A percentile compares a stretch with the other conserved stretches of the same genome.
phyloP scores from a whole-genome alignment of 1,139 yeast species.

The Debaryomyces sp. region DNA sequence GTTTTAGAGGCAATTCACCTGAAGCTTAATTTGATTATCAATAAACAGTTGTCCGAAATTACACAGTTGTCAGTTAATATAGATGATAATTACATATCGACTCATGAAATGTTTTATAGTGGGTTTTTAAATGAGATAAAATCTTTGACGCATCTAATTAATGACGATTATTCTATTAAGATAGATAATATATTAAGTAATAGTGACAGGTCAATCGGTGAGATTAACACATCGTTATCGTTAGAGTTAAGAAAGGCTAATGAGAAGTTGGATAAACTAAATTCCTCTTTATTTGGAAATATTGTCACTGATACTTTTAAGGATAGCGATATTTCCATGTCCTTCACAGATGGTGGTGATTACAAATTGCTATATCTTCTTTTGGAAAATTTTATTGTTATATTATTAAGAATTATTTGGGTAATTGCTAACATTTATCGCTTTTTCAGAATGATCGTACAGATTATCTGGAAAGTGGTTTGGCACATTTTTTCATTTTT shows the following conservation, averaged over 20 bases:
- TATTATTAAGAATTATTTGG: slow-evolving; percentile 71
- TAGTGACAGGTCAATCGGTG: slow-evolving; percentile 79
- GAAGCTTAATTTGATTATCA: slow-evolving; percentile 24
- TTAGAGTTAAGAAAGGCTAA: slow-evolving; percentile 70
- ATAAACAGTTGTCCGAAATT: slow-evolving; percentile 26
- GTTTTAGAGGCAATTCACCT: slow-evolving; percentile 21
- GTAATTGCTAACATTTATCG: slow-evolving; percentile 61
- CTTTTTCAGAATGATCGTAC: slow-evolving; percentile 33
- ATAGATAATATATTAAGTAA: slow-evolving; percentile 68
- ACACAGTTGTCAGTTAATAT: slow-evolving; percentile 29
- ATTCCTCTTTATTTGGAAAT: slow-evolving; percentile 34
- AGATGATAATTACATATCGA: slow-evolving; percentile 40
- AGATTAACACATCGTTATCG: slow-evolving; percentile 78
- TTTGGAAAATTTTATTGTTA: slow-evolving; percentile 55
- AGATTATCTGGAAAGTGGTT: slow-evolving; percentile 40
- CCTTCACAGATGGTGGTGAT: slow-evolving; percentile 27
- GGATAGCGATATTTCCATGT: slow-evolving; percentile 23
- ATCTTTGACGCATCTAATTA: slow-evolving; percentile 40
- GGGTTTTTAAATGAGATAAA: slow-evolving; percentile 40
- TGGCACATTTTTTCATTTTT: slow-evolving; percentile 1
- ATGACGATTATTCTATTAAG: slow-evolving; percentile 48
- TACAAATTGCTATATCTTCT: slow-evolving; percentile 41
- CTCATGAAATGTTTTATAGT: slow-evolving; percentile 35
- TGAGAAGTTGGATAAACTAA: slow-evolving; percentile 65
- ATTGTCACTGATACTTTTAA: slow-evolving; percentile 25